Evolutionary conservation across 2,329 filamentous ascomycete species (phyloP), one percentile per base, ranked within the genome.

Genomic region (Microcyclospora tardicrescens): DNA sequence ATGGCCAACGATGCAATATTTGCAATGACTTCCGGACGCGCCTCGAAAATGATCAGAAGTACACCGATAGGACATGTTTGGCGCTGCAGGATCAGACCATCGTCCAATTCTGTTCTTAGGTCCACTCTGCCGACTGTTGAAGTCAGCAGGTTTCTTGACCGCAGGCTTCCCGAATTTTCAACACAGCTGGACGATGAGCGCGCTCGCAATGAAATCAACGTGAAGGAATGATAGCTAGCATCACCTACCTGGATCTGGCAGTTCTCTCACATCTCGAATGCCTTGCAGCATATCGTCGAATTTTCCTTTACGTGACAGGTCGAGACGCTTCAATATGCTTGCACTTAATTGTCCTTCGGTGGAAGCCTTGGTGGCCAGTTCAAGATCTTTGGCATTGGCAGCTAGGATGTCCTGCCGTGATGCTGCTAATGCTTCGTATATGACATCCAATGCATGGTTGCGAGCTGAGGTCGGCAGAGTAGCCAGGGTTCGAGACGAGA

Each of bases 261-360:
- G 71, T 36, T 75, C 72, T 48, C 81, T 73, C 44, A 98, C 91
- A 62, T 94, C 85, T 43, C 93, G 64, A 44, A 98, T 93, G 16
- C 91, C 91, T 65, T 87, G 81, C 47, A 98, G 71, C 91, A 98
- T 96, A 57, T 96, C 91, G 56, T 95, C 87, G 70, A 81, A 98
- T 66, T 96, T 96, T 42, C 89, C 89, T 56, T 77, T 75, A 60
- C 83, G 81, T 35, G 77, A 78, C 35, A 98, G 68, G 61, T 98
- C 89, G 44, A 98, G 71, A 40, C 91, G 75, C 54, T 93, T 91
- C 27, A 95, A 75, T 16, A 96, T 72, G 55, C 84, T 91, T 54
- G 81, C 73, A 59, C 79, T 89, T 36, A 96, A 66, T 35, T 77
- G 68, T 31, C 89, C 89, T 53, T 78, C 74, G 12, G 77, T 73